Base-by-base conservation (phyloP, 78 protist species). In the Guillardia theta region DNA sequence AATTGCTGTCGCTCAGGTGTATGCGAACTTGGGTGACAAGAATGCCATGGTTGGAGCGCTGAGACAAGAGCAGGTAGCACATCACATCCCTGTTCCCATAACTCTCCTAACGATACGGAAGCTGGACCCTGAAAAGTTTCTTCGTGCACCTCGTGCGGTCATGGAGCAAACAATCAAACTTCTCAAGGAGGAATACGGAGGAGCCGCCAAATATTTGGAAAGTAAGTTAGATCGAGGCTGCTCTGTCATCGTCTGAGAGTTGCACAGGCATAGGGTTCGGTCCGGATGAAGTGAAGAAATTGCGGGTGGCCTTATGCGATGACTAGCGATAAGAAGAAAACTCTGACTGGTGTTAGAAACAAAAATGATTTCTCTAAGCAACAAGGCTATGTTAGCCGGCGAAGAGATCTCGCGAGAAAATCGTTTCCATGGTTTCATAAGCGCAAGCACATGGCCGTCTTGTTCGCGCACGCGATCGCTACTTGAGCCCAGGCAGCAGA, bases 21-120 rank as follows among this genome's bases (percentile, higher is more conserved):
- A 78, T 48, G 53, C 50, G 12, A 50, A 78, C 45, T 22, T 78
- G 41, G 24, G 18, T 36, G 90, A 78, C 50, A 78, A 78, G 90
- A 43, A 30, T 30, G 90, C 90, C 24, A 78, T 78, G 90, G 90
- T 78, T 8, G 90, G 90, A 22, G 90, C 90, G 53, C 50, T 78
- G 50, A 46, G 24, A 37, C 90, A 78, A 19, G 90, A 58, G 70
- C 70, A 58, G 70, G 70, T 50, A 15, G 39, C 21, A 6, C 4
- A 24, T 30, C 70, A 8, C 70, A 58, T 9, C 70, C 39, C 70
- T 6, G 39, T 8, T 0, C 39, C 70, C 70, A 8, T 24, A 50
- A 10, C 15, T 6, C 39, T 3, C 70, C 39, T n/a, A n/a, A n/a
- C n/a, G n/a, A n/a, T n/a, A n/a, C 70, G 70, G 48, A 0, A 78